Percentiles rank a stretch among this genome's conserved stretches.
Evolutionary conservation across 1,284 basidiomycete species (phyloP).

Genomic region (Phaffia rhodozyma): DNA sequence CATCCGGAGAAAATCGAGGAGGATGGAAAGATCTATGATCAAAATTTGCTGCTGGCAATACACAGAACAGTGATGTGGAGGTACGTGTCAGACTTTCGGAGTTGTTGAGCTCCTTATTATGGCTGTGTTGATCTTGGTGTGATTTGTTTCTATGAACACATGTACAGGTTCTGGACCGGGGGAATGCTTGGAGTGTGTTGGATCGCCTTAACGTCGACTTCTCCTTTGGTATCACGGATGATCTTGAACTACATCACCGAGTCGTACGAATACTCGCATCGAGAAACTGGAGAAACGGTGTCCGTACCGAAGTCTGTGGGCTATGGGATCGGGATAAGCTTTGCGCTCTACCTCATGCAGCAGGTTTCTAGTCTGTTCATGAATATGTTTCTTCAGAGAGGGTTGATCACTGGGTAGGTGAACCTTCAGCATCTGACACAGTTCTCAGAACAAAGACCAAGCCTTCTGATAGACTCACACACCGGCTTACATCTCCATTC

Average conservation of each 20-base stretch:
- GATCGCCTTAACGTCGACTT: not conserved
- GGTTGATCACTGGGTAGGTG: not conserved
- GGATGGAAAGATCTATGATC: slow-evolving; percentile 12
- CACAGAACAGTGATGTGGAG: slow-evolving; percentile 13
- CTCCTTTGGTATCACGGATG: slow-evolving; percentile 6
- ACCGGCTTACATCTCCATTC: no score
- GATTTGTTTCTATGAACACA: no score
- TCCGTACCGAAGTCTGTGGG: not conserved
- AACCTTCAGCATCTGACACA: no score
- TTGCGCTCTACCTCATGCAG: slow-evolving; percentile 16
- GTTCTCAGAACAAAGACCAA: no score
- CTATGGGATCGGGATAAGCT: slow-evolving; percentile 6
- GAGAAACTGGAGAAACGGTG: not conserved
- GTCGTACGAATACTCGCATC: slow-evolving; percentile 8
- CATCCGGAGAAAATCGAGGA: not conserved
- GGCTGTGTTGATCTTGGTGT: not conserved
- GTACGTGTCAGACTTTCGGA: not conserved
- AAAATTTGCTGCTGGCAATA: slow-evolving; percentile 7
- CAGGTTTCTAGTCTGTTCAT: slow-evolving; percentile 1
- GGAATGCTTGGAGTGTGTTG: not conserved
- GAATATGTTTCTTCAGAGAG: slow-evolving; percentile 10
- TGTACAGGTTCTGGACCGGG: not conserved
- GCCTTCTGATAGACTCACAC: not conserved
- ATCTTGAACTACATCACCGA: slow-evolving; percentile 1
- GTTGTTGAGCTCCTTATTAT: not conserved